Evolutionary conservation across 805 yeast genomes (phyloP), one percentile per base, ranked within the genome.

Genomic region (Deakozyma indianensis): DNA sequence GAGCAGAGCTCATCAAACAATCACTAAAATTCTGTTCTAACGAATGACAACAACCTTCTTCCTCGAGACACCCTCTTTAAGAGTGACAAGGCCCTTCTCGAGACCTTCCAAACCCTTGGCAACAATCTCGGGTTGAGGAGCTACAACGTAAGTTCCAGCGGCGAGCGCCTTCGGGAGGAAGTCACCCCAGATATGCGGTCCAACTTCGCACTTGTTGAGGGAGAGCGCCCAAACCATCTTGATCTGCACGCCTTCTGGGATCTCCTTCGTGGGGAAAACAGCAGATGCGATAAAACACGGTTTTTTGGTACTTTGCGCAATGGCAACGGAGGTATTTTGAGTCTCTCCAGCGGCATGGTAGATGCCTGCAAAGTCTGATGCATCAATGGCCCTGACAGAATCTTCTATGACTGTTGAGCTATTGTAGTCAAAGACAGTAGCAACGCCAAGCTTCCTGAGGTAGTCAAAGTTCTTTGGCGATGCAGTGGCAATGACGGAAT

Each of bases 361-460:
- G 18, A n/a, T n/a, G 18, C 38, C 38, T 4, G 53, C 54, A 11
- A 42, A 32, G 9, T 42, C 42, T 38, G 49, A 43, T 22, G 49
- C 50, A 3, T 51, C 53, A 40, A 48, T 47, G 18, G 42, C 45
- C 9, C 54, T 47, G 46, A 56, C 62, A 47, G 74, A 67, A 53
- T 69, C 64, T 23, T 68, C 68, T 45, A 68, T 53, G 23, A 67
- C 71, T 47, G 69, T 68, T 0, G 58, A 51, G 47, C 69, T 73
- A 2, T 47, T 41, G 41, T 49, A 50, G 45, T 77, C 79, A 48
- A 72, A 67, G n/a, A 67, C 63, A 23, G 58, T 64, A 49, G 66
- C 72, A 21, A 79, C 81, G 52, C 81, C 82, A 29, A 71, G 53
- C 1, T 55, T 47, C 53, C 66, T 67, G 48, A 77, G 55, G 43